phyloP scores from a whole-genome alignment of 345 rosid genomes.

The Pelargonium nanum region DNA sequence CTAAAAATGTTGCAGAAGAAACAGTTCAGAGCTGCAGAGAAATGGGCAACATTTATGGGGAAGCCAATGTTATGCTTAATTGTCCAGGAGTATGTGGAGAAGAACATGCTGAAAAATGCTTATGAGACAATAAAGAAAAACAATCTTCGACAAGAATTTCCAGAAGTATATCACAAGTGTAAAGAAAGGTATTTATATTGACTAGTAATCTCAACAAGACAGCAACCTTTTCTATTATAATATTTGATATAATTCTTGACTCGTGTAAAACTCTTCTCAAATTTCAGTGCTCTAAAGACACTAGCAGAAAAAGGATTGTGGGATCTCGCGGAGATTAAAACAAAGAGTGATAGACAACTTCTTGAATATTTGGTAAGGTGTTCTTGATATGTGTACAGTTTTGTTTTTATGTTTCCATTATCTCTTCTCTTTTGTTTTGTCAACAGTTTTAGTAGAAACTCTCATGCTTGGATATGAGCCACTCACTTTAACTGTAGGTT shows the following conservation, averaged over 20 bases:
- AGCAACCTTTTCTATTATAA: background rate
- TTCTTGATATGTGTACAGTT: background rate
- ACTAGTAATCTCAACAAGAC: background rate
- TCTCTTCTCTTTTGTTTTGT: background rate
- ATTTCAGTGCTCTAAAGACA: slow-evolving; percentile 55
- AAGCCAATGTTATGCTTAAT: slow-evolving; percentile 57
- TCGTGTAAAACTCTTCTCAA: slow-evolving; percentile 4
- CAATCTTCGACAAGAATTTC: slow-evolving; percentile 62
- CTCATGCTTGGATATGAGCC: background rate
- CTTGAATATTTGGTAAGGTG: slow-evolving; percentile 62
- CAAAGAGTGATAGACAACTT: slow-evolving; percentile 60
- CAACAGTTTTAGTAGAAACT: background rate
- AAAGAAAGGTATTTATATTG: slow-evolving; percentile 52
- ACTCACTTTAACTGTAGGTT: background rate
- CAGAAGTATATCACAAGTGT: slow-evolving; percentile 55
- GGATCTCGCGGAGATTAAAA: slow-evolving; percentile 83
- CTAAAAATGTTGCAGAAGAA: slow-evolving; percentile 60
- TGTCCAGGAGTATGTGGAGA: slow-evolving; percentile 55
- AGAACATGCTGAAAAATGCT: slow-evolving; percentile 68
- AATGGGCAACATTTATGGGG: slow-evolving; percentile 91
- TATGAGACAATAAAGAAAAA: slow-evolving; percentile 57
- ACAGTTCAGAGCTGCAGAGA: slow-evolving; percentile 77
- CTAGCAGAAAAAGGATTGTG: slow-evolving; percentile 84
- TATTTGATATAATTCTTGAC: background rate
- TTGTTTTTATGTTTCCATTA: background rate